These are phyloP conservation scores for Cicer judaicum DNA, from an alignment of 306 rosid species.

Conservation along the genomic window DNA sequence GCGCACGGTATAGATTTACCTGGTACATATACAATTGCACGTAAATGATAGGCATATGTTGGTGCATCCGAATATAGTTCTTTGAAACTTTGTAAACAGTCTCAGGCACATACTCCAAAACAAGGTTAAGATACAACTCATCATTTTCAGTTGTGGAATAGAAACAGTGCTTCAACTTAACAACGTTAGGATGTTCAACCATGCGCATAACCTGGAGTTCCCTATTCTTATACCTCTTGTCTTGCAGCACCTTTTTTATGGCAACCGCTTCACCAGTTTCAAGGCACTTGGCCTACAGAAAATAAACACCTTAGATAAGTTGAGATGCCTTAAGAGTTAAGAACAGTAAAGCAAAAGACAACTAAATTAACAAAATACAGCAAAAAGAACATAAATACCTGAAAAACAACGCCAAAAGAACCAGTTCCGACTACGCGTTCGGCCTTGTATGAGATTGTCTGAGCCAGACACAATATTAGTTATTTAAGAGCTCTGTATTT, in stretches of 20 bases:
- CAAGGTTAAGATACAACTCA: constrained; percentile 92
- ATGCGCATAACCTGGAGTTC: constrained; percentile 87
- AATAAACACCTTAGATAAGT: not conserved
- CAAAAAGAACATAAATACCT: constrained; percentile 60
- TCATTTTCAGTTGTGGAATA: constrained; percentile 89
- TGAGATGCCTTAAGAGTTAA: not conserved
- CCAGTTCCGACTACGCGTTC: constrained; percentile 98
- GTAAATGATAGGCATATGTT: constrained; percentile 69
- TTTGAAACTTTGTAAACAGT: constrained; percentile 87
- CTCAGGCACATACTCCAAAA: constrained; percentile 83
- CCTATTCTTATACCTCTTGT: constrained; percentile 92
- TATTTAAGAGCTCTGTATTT: constrained; percentile 11
- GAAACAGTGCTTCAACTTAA: constrained; percentile 82
- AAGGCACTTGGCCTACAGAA: constrained; percentile 80
- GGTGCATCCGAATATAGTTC: constrained; percentile 64
- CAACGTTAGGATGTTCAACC: constrained; percentile 81
- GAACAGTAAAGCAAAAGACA: constrained; percentile 14
- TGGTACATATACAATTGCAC: constrained; percentile 84
- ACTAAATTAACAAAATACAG: not conserved
- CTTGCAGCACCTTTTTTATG: constrained; percentile 91
- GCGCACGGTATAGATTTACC: constrained; percentile 50
- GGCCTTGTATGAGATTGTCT: constrained; percentile 92
- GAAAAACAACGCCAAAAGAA: constrained; percentile 91
- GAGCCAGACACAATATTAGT: constrained; percentile 40
- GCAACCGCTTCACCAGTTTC: constrained; percentile 87